Base-by-base conservation (phyloP, 1,139 yeast species). In the Candida pseudoviswanathii region DNA sequence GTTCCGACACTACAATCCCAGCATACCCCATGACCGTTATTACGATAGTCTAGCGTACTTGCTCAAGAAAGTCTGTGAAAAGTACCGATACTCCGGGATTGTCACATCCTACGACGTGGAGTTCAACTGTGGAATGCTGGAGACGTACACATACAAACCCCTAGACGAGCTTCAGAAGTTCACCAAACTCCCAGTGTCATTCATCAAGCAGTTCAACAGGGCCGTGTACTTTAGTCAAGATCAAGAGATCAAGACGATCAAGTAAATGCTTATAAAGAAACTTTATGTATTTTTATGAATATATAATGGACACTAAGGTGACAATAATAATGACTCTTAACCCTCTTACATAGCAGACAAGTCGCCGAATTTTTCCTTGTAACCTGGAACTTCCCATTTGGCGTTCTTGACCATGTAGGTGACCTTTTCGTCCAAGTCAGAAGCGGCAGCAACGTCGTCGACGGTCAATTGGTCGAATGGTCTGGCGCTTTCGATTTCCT, bases 341-440 rank as follows among this genome's bases (percentile, higher is more conserved):
- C 41, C 10, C 21, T 30, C 39, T 46, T 83, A 92, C 97, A 92
- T 91, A 73, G 89, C 90, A 66, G 94, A 89, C 77, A 91, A 84
- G 73, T 89, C 90, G 72, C 97, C 97, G 73, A 91, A 92, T 84
- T 90, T 92, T 75, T 92, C 98, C 77, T 88, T 87, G 85, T 94
- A 94, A 64, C 97, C 97, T 64, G 99, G 98, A 62, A 92, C 96
- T 67, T 89, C 91, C 96, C 97, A 92, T 79, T 89, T 89, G 75
- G 97, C 97, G 82, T 91, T 87, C 84, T 87, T 85, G 65, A 94
- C 92, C 95, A 94, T 87, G 77, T 90, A 90, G 66, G 80, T 82
- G 62, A 92, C 97, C 86, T 94, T 94, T 64, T 89, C 94, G 67
- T 92, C 97, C 71, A 94, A 88, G 73, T 94, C 98, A 63, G 99